Evolutionary conservation across 2,329 filamentous ascomycete species (phyloP), one percentile per base, ranked within the genome.

Genomic region (Phyllosticta citrichinensis): DNA sequence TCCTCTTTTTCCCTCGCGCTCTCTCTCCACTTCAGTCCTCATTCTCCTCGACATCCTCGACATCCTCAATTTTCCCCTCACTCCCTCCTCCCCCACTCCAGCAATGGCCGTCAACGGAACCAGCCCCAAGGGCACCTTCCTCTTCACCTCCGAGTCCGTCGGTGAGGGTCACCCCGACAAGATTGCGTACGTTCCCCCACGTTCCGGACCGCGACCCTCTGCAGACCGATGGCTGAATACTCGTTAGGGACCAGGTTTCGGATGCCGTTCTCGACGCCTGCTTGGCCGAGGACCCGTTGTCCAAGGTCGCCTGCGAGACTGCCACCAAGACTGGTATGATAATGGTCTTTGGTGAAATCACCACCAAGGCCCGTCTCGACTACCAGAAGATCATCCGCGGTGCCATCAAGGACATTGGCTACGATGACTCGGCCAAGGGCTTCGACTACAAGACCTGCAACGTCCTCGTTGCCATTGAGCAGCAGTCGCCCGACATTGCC

Each of bases 371-470:
- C 79, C 83, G 81, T 69, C 82, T 97, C 70, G 94, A 99, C 84
- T 99, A 97, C 88, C 94, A 99, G 80, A 96, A 92, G 83, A 83
- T 97, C 72, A 91, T 99, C 77, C 93, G 94, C 77, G 79, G 87
- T 66, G 86, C 92, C 75, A 91, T 99, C 85, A 93, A 96, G 86
- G 93, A 96, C 75, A 99, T 99, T 74, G 94, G 94, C 72, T 99
- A 97, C 80, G 94, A 99, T 80, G 85, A 88, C 79, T 97, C 94
- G 61, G 83, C 84, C 72, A 99, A 99, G 87, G 94, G 94, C 66
- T 99, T 99, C 80, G 94, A 99, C 83, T 96, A 97, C 91, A 97
- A 97, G 88, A 99, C 94, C 69, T 93, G 89, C 83, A 97, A 97
- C 83, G 85, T 99, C 74, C 87, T 97, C 70, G 92, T 97, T 71